Evolutionary conservation across 2,329 filamentous ascomycete genomes (phyloP), one percentile per base, ranked within the genome.

Genomic region (Pyrenophora tritici-repentis): DNA sequence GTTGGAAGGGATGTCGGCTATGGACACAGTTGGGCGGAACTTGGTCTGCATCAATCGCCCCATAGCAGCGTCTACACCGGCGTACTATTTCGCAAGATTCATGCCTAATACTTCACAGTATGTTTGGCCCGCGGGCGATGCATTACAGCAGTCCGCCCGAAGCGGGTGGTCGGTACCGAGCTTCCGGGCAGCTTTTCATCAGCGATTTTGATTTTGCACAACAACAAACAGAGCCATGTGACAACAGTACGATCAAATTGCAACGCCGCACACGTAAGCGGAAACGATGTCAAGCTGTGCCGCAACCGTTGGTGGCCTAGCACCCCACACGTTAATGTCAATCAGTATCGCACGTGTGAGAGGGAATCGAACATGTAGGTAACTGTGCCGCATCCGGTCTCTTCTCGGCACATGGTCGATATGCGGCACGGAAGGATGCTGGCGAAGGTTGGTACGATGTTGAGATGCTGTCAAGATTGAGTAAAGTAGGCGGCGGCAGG

Each of bases 261-360:
- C 16, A 24, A 47, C 48, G 50, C 53, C 34, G 41, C 45, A 53
- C 12, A 36, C 44, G 48, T 51, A 39, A 43, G 38, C 18, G 18
- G 36, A 16, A 20, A 48, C 24, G 39, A n/a, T 22, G 16, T 13
- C 29, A 18, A 26, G 35, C 52, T 48, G 48, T 42, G 52, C 48
- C 52, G 52, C 52, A 58, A 45, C 52, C 36, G 44, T 46, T 18
- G 41, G 33, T 34, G 32, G 49, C 6, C 14, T 43, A 37, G 32
- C 24, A 36, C 17, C 31, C 38, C 32, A 20, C 10, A 24, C 17
- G 9, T 6, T 31, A n/a, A 37, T 18, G 20, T 18, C 36, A 24
- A 20, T 16, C 20, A 20, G 29, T 22, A 31, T 37, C 12, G 33
- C 9, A 22, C 24, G 16, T 24, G 34, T 31, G 17, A 42, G 24